phyloP scores from a whole-genome alignment of 1,284 basidiomycete species.

The Cronartium quercuum region DNA sequence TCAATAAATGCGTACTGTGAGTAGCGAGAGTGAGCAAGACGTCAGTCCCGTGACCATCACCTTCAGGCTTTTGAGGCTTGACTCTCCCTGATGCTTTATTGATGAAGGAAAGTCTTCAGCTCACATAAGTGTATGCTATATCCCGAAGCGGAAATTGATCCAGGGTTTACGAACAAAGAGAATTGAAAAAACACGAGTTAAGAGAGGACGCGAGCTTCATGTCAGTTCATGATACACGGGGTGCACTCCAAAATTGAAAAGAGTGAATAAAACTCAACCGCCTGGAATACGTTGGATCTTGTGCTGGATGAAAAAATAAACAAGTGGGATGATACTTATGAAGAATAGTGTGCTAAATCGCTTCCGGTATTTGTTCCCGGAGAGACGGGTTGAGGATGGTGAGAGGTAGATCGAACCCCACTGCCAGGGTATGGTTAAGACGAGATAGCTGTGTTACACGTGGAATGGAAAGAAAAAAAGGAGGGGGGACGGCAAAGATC shows the following conservation, averaged over 20 bases:
- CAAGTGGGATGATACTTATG: conserved; percentile 61
- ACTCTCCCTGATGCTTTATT: too few species aligned
- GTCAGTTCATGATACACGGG: too few species aligned
- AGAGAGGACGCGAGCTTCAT: too few species aligned
- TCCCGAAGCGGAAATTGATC: conserved; percentile 11
- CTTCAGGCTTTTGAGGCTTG: too few species aligned
- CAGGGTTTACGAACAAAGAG: too few species aligned
- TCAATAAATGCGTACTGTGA: conserved; percentile 78
- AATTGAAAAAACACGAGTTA: too few species aligned
- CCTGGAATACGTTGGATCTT: conserved; percentile 71
- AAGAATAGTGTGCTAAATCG: conserved; percentile 63
- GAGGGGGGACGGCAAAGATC: too few species aligned
- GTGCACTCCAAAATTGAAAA: too few species aligned
- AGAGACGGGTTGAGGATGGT: conserved; percentile 44
- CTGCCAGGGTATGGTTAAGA: conserved; percentile 64
- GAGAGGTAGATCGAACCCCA: conserved; percentile 61
- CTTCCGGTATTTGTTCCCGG: conserved; percentile 51
- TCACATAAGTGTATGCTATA: background rate
- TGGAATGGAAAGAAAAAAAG: background rate
- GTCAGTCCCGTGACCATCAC: too few species aligned
- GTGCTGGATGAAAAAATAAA: conserved; percentile 79
- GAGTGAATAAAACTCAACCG: conserved; percentile 52
- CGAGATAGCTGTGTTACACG: conserved; percentile 44
- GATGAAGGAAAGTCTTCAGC: too few species aligned
- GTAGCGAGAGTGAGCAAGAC: conserved; percentile 54